phyloP scores from a whole-genome alignment of 257 asterid species.

The Thymus quinquecostatus region DNA sequence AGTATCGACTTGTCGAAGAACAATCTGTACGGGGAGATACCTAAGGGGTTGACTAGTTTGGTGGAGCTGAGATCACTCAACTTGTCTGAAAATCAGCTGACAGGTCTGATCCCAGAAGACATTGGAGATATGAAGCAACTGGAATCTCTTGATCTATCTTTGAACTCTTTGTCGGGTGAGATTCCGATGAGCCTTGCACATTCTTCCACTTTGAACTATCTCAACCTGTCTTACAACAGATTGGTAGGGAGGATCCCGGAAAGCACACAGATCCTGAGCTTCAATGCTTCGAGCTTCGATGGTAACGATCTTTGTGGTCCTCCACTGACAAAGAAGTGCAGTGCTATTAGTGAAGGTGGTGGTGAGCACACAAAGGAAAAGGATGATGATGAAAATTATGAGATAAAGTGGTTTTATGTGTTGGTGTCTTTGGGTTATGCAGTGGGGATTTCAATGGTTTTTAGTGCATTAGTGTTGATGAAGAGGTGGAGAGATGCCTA shows the following conservation, averaged over 20 bases:
- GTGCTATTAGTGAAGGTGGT: not conserved
- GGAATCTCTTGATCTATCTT: conserved; percentile 7
- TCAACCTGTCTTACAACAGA: not conserved
- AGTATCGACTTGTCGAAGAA: too few species aligned
- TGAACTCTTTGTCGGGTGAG: not conserved
- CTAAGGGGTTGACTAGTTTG: not conserved
- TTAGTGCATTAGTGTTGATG: not conserved
- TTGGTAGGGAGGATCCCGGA: conserved; percentile 9
- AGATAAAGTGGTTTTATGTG: conserved; percentile 12
- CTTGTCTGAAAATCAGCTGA: not conserved
- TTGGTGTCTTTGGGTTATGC: conserved; percentile 16
- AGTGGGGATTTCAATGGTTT: conserved; percentile 15
- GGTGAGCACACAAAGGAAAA: not conserved
- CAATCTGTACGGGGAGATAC: too few species aligned
- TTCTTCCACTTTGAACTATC: not conserved
- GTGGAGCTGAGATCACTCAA: conserved; percentile 5
- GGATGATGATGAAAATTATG: not conserved
- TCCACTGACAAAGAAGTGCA: not conserved
- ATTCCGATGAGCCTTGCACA: not conserved
- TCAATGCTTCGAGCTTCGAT: not conserved
- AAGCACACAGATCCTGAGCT: conserved; percentile 4
- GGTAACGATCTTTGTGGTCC: conserved; percentile 22
- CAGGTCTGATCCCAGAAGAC: not conserved
- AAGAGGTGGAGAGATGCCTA: conserved; percentile 21
- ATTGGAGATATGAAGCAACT: conserved; percentile 10